Conservation (phyloP, 2,329 filamentous ascomycete species). For the Epichloe gansuensis region DNA sequence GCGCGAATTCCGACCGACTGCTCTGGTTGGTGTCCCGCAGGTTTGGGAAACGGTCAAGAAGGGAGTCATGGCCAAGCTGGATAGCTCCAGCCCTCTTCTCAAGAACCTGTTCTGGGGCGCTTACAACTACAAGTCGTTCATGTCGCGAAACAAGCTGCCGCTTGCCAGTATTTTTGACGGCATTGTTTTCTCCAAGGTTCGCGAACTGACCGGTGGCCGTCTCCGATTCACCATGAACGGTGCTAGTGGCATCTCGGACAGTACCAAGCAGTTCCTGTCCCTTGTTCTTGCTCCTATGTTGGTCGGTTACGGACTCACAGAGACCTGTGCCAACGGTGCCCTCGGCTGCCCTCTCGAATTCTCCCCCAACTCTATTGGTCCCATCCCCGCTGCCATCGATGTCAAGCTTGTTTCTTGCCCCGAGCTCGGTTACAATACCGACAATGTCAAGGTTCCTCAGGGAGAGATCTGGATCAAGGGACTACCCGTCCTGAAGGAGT, state of each 20-base stretch:
- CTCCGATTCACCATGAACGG: constrained; percentile 90
- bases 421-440: constrained; percentile 73
- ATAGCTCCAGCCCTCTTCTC: constrained; percentile 54
- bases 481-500: constrained; percentile 58
- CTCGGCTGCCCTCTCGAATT: constrained; percentile 75
- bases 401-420: constrained; percentile 84
- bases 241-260: constrained; percentile 76
- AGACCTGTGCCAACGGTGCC: constrained; percentile 77
- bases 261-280: constrained; percentile 82
- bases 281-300: constrained; percentile 92
- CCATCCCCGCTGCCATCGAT: constrained; percentile 65
- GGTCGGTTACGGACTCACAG: constrained; percentile 83
- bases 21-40: constrained; percentile 88
- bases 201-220: constrained; percentile 75
- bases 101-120: constrained; percentile 67
- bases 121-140: constrained; percentile 44
- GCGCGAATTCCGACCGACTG: constrained; percentile 75
- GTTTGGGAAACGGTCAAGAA: constrained; percentile 98
- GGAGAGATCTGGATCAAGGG: constrained; percentile 90
- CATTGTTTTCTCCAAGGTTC: constrained; percentile 84
- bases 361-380: constrained; percentile 64
- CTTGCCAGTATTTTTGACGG: constrained; percentile 60
- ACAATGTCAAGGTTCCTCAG: constrained; percentile 58
- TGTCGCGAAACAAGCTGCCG: constrained; percentile 47
- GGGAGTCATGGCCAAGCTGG: constrained; percentile 72